Evolutionary conservation across 805 yeast genomes (phyloP).

Genomic region (Candida sithepensis): DNA sequence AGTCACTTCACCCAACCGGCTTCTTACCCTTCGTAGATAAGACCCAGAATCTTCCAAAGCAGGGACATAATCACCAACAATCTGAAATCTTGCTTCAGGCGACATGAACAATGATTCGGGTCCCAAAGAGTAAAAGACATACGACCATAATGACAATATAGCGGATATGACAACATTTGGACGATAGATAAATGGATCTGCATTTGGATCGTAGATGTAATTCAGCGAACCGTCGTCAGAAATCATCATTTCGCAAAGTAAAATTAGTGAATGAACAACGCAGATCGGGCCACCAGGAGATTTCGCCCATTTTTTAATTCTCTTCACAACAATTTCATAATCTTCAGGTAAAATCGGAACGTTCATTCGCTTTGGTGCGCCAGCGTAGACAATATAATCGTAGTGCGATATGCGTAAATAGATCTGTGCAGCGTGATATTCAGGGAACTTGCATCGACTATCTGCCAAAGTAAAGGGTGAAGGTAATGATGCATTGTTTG

Average conservation of each 20-base stretch:
- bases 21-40: conserved; percentile 44
- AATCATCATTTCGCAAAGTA: conserved; percentile 53
- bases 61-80: conserved; percentile 10
- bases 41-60: conserved; percentile 47
- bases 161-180: conserved; percentile 37
- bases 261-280: conserved; percentile 52
- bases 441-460: conserved; percentile 52
- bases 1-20: conserved; percentile 29
- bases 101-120: conserved; percentile 40
- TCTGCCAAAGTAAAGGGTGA: conserved; percentile 18
- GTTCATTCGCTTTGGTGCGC: conserved; percentile 72
- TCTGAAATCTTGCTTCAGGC: conserved; percentile 3
- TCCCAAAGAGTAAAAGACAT: conserved; percentile 42
- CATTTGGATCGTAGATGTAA: conserved; percentile 32
- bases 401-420: conserved; percentile 61
- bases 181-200: conserved; percentile 29
- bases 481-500: conserved; percentile 5
- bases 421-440: conserved; percentile 67
- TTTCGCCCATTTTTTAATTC: conserved; percentile 47
- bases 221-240: conserved; percentile 25
- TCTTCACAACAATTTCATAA: conserved; percentile 42
- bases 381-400: conserved; percentile 72
- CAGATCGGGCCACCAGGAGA: conserved; percentile 43
- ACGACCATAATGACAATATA: conserved; percentile 44
- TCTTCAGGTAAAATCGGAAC: conserved; percentile 52